Evolutionary conservation across 75 land plant genomes (phyloP), one percentile per base, ranked within the genome.

Genomic region (Azolla pinnata): DNA sequence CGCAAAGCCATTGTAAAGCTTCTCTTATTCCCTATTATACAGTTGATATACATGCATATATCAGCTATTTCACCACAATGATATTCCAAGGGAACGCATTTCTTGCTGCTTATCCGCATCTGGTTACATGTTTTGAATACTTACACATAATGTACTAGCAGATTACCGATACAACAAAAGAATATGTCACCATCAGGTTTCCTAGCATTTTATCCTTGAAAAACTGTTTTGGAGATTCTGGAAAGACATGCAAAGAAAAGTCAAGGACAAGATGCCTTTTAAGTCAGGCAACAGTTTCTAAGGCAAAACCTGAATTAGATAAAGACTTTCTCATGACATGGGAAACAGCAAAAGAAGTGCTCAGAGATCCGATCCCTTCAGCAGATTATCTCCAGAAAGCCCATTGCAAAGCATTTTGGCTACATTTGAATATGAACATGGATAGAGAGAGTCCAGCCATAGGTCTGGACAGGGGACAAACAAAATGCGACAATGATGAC

Each of bases 241-340:
- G 33, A 0, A 28, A 59, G 14, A 24, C 29, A 1, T 2, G 21
- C 47, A 31, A 23, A 25, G 45, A 34, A 27, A 20, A 23, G 51
- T 48, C 4, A 18, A 51, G 29, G 14, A 31, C 30, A 0, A 25
- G 1, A 35, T 20, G 29, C 0, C n/a, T 16, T n/a, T 21, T 16
- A 0, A 25, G 3, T 48, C 64, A 44, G 48, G 56, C 27, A 1
- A 2, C 51, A 60, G 0, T 30, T 28, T 33, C 27, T 31, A 8
- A 45, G 29, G 46, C 30, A 31, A 44, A 69, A n/a, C 88, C 88
- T 1, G 67, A 57, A 8, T 35, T 84, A 7, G 82, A 81, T 55
- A 82, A 84, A 59, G 63, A 81, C 67, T 70, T 75, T 44, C 56
- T 56, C 5, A 80, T 86, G 89, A 68, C 62, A 0, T 10, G 47